Evolutionary conservation across 2,329 filamentous ascomycete species (phyloP).

Genomic region (Zymoseptoria tritici): DNA sequence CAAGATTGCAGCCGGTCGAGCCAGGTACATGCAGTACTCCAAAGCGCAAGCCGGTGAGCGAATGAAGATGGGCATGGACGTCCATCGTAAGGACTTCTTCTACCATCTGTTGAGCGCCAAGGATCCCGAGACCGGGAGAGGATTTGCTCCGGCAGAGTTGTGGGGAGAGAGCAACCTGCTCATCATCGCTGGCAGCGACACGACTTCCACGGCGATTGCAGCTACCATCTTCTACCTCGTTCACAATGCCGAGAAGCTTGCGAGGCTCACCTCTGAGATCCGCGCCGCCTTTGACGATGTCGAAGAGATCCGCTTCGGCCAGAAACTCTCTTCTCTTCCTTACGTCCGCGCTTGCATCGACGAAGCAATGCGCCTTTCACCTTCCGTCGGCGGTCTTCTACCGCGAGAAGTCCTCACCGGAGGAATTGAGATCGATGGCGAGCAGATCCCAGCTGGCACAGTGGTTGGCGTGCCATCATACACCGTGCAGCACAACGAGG

Average conservation of each 20-base stretch:
- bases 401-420: conserved; percentile 28
- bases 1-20: conserved; percentile 36
- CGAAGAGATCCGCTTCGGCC: conserved; percentile 40
- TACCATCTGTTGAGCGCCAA: conserved; percentile 24
- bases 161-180: conserved; percentile 25
- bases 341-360: conserved; percentile 43
- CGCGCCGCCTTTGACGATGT: conserved; percentile 41
- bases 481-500: conserved; percentile 29
- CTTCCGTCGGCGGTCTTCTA: conserved; percentile 34
- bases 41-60: conserved; percentile 37
- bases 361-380: conserved; percentile 42
- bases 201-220: conserved; percentile 28
- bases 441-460: conserved; percentile 29
- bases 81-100: conserved; percentile 25
- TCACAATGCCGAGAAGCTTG: conserved; percentile 24
- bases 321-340: conserved; percentile 26
- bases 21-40: conserved; percentile 38
- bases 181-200: conserved; percentile 30
- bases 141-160: conserved; percentile 23
- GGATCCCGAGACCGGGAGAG: conserved; percentile 27
- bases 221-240: conserved; percentile 33
- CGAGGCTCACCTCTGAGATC: conserved; percentile 25
- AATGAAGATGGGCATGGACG: conserved; percentile 27
- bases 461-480: conserved; percentile 30
- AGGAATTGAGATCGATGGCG: conserved; percentile 29